Evolutionary conservation across 1,139 yeast species (phyloP), one percentile per base, ranked within the genome.

Genomic region (Casaregolazyma suthepensis): DNA sequence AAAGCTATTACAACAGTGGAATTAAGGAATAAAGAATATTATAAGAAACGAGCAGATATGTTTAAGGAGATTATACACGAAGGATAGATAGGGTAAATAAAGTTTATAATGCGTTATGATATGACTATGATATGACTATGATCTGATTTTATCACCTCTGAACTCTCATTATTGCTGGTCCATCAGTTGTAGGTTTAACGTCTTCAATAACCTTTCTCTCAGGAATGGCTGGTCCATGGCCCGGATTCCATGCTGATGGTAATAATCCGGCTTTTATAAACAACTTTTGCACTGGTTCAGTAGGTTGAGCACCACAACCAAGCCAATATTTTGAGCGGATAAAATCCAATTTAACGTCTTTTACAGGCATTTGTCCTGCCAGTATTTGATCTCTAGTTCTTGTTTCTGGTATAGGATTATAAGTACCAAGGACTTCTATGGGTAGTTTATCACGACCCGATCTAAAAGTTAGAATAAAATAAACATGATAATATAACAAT

Each of bases 271-370:
- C 75, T 57, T 87, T 88, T 65, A 84, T 85, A 68, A 93, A 80
- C 57, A 93, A 73, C 62, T 82, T 82, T 4, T 83, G 79, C 12
- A 91, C 96, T 4, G 94, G 76, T 46, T 87, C 91, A 37, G 94
- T 83, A 3, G 96, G 96, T 67, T 87, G 96, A 1, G 98, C 99
- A n/a, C 99, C 99, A 15, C 89, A 96, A 65, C 97, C 96, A 46
- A 93, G 74, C 99, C 99, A 93, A 72, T 93, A 94, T 70, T 89
- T 89, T n/a, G 96, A 82, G 61, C 97, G 81, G 60, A 83, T 83
- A 66, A 93, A 89, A 68, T 93, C 98, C 48, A 93, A 75, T 61
- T 82, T 80, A 43, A 93, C 80, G 62, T 90, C 90, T 68, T 93
- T 93, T 53, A 79, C 77, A 20, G 94, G 89, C 59, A 79, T 75